Evolutionary conservation across 495 filamentous ascomycete genomes (phyloP).

Genomic region (Saxophila tyrrhenica): DNA sequence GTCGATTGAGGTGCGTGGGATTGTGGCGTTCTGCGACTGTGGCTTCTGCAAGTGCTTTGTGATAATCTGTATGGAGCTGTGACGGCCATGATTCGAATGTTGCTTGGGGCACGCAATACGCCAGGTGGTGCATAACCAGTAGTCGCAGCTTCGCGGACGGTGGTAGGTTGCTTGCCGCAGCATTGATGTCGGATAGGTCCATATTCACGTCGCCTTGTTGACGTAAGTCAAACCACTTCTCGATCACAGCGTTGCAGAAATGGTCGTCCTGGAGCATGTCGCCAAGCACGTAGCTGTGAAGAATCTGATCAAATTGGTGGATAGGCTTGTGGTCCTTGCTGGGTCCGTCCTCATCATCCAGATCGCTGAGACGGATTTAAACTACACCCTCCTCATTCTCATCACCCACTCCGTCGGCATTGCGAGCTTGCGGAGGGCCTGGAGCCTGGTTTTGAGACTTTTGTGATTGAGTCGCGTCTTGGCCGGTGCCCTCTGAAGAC

Average conservation of each 20-base stretch:
- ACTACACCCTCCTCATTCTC: neutral
- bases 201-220: neutral
- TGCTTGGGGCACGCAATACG: neutral
- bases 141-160: neutral
- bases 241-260: constrained; percentile 1
- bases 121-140: neutral
- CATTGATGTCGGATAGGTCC: neutral
- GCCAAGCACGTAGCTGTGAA: neutral
- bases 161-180: neutral
- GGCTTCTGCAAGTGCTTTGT: neutral
- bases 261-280: neutral
- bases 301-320: neutral
- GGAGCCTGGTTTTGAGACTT: too few relatives aligned
- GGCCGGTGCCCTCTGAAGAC: neutral
- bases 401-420: neutral
- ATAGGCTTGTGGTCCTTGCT: neutral
- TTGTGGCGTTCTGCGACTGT: neutral
- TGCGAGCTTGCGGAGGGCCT: too few relatives aligned
- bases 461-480: too few relatives aligned
- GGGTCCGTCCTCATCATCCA: neutral
- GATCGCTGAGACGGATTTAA: neutral
- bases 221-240: neutral
- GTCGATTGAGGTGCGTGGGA: neutral
- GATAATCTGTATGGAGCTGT: neutral
- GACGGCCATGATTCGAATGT: neutral